phyloP scores from a whole-genome alignment of 352 stramenopile species.

The Detonula confervacea region DNA sequence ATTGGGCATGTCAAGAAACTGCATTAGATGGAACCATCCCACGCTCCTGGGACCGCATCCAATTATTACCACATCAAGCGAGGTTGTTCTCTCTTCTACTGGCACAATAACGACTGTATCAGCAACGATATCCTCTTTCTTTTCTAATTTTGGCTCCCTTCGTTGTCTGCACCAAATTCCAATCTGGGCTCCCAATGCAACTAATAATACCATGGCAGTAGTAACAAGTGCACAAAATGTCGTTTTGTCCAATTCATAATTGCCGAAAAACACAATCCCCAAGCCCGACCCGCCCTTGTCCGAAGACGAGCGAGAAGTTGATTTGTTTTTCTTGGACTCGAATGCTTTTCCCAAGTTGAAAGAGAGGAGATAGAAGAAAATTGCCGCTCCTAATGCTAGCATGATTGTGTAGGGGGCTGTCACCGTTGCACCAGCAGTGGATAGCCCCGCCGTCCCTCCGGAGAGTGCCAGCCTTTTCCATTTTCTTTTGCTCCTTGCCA shows the following conservation, averaged over 20 bases:
- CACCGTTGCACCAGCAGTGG: background rate
- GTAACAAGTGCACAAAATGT: constrained; percentile 35
- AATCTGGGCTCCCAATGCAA: constrained; percentile 37
- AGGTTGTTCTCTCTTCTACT: constrained; percentile 11
- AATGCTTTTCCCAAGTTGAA: constrained; percentile 27
- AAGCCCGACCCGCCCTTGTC: constrained; percentile 10
- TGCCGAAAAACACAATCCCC: constrained; percentile 32
- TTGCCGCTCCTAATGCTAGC: constrained; percentile 4
- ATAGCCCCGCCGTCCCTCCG: background rate
- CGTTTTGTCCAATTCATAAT: constrained; percentile 35
- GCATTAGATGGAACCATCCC: constrained; percentile 75
- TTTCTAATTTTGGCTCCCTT: constrained; percentile 5
- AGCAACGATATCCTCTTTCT: constrained; percentile 5
- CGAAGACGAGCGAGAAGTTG: background rate
- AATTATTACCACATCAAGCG: constrained; percentile 70
- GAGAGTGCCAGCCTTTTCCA: constrained; percentile 39
- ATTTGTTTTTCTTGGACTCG: constrained; percentile 28
- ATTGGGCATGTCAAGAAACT: constrained; percentile 69
- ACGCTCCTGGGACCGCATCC: constrained; percentile 63
- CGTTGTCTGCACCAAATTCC: constrained; percentile 28
- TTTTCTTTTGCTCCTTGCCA: constrained; percentile 35
- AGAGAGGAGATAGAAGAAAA: constrained; percentile 27
- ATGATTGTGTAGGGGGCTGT: background rate
- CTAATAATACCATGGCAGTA: constrained; percentile 36
- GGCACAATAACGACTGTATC: background rate